Percentiles rank a stretch among this genome's conserved stretches.
phyloP scores from a whole-genome alignment of 225 moss, liverwort and hornwort genomes.

The Physcomitrium patens region DNA sequence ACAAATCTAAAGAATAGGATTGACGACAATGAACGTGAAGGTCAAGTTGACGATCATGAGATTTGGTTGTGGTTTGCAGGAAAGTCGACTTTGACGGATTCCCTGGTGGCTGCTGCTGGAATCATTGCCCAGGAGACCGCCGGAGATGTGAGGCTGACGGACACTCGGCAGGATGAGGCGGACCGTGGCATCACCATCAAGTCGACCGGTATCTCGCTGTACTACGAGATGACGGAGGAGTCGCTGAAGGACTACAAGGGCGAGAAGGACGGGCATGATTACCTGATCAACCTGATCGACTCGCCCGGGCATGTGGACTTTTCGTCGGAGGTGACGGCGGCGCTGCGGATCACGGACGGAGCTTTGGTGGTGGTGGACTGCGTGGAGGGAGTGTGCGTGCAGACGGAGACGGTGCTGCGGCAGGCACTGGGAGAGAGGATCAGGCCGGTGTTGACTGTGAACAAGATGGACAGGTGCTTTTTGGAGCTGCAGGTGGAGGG shows the following conservation, averaged over 20 bases:
- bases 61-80: slow-evolving; percentile 7
- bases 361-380: slow-evolving; percentile 64
- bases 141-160: slow-evolving; percentile 34
- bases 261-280: slow-evolving; percentile 19
- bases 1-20: too few species aligned
- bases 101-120: slow-evolving; percentile 39
- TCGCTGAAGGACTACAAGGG: slow-evolving; percentile 31
- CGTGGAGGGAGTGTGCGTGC: slow-evolving; percentile 58
- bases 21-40: too few species aligned
- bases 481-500: slow-evolving; percentile 29
- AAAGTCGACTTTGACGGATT: slow-evolving; percentile 47
- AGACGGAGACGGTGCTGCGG: slow-evolving; percentile 56
- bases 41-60: too few species aligned
- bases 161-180: slow-evolving; percentile 41
- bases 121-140: slow-evolving; percentile 41
- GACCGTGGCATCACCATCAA: slow-evolving; percentile 44
- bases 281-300: slow-evolving; percentile 43
- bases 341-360: slow-evolving; percentile 45
- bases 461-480: too few species aligned
- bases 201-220: slow-evolving; percentile 37
- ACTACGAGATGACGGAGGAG: slow-evolving; percentile 36
- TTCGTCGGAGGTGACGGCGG: slow-evolving; percentile 12
- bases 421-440: slow-evolving; percentile 61
- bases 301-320: slow-evolving; percentile 39
- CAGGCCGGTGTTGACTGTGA: slow-evolving; percentile 25